These are phyloP conservation scores for Coemansia sp. DNA, from an alignment of 192 early-diverging fungal species.

Conservation along the genomic window DNA sequence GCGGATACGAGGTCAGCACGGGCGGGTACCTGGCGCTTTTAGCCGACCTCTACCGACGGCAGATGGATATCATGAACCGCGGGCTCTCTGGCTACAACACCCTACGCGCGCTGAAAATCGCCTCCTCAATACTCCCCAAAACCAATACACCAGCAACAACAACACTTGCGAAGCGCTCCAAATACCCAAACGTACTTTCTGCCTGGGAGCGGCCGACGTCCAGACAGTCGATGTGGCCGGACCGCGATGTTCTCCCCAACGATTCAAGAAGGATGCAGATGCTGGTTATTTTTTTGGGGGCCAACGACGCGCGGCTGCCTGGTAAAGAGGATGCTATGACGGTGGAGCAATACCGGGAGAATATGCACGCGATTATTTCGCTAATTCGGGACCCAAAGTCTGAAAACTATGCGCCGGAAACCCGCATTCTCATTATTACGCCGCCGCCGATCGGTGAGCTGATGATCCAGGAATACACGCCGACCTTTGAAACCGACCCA, in stretches of 20 bases:
- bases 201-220: background rate
- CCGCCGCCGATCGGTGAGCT: slow-evolving; percentile 68
- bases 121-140: background rate
- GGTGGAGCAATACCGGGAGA: slow-evolving; percentile 54
- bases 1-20: slow-evolving; percentile 14
- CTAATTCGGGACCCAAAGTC: slow-evolving; percentile 55
- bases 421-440: slow-evolving; percentile 65
- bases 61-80: slow-evolving; percentile 73
- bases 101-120: background rate
- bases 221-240: background rate
- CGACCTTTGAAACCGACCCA: background rate
- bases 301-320: slow-evolving; percentile 33
- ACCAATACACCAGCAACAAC: no score
- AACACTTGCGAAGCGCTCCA: background rate
- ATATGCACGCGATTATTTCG: slow-evolving; percentile 59
- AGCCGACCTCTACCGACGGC: slow-evolving; percentile 60
- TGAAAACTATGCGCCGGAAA: slow-evolving; percentile 55
- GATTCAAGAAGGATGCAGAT: slow-evolving; percentile 3
- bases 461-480: slow-evolving; percentile 6
- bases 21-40: slow-evolving; percentile 56
- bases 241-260: background rate
- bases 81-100: slow-evolving; percentile 60
- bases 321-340: slow-evolving; percentile 37
- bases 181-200: background rate
- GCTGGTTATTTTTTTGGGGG: slow-evolving; percentile 67